Evolutionary conservation across 768 basidiomycete species (phyloP).

Genomic region (Hypholoma sublateritium): DNA sequence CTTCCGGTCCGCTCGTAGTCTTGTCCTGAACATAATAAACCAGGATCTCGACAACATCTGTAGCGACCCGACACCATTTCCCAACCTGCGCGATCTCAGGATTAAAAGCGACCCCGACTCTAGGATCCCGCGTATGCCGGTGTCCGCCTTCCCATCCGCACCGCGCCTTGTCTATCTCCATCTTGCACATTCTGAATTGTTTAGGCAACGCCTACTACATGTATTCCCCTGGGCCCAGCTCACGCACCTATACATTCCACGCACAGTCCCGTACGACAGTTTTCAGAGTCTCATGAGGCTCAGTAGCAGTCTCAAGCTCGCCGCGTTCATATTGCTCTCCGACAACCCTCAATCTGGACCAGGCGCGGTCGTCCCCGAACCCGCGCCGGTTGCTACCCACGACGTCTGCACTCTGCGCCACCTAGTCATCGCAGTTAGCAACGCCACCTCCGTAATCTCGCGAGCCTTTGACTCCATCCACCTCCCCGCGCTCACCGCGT

Average conservation of each 20-base stretch:
- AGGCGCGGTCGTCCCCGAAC: background rate
- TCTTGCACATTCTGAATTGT: background rate
- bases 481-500: background rate
- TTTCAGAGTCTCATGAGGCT: background rate
- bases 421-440: background rate
- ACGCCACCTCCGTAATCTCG: background rate
- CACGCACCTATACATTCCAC: conserved; percentile 2
- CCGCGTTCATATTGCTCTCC: background rate
- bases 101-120: background rate
- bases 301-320: background rate
- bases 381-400: background rate
- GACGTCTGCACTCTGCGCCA: background rate
- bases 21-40: background rate
- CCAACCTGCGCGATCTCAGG: background rate
- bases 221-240: conserved; percentile 3
- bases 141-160: background rate
- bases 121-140: background rate
- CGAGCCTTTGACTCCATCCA: background rate
- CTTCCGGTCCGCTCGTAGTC: background rate
- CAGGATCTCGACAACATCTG: conserved; percentile 4
- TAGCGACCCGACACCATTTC: background rate
- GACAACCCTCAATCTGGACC: too few species aligned
- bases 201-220: background rate
- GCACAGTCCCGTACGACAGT: background rate
- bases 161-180: background rate